A percentile compares a stretch with the other conserved stretches of the same genome.
Conservation (phyloP, 768 basidiomycete genomes). For the Lactifluus pinguis region DNA sequence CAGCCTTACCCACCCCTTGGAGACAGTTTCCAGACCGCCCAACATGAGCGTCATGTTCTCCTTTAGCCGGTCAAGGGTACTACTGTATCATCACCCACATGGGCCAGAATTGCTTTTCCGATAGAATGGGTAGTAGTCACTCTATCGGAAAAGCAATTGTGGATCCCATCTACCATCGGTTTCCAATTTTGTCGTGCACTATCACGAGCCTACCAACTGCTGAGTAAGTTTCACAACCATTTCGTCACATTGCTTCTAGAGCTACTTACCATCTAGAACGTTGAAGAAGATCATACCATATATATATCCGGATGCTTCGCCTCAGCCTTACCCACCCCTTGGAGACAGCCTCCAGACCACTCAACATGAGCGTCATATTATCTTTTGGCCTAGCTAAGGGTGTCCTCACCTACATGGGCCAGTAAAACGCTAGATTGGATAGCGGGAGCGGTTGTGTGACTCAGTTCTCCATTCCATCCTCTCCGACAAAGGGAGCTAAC, state of each 20-base stretch:
- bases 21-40: background rate
- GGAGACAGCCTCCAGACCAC: conserved; percentile 1
- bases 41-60: background rate
- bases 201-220: background rate
- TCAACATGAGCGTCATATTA: conserved; percentile 1
- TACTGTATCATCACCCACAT: too few species aligned
- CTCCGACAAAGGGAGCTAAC: background rate
- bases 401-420: too few species aligned
- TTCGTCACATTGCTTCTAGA: too few species aligned
- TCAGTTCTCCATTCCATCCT: background rate
- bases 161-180: too few species aligned
- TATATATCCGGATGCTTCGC: background rate
- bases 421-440: too few species aligned
- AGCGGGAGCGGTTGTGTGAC: conserved; percentile 2
- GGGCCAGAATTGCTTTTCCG: too few species aligned
- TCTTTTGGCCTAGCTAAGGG: background rate
- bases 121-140: too few species aligned
- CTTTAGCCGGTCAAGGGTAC: background rate
- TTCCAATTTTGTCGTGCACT: too few species aligned
- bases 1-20: conserved; percentile 1
- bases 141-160: too few species aligned
- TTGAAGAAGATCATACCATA: background rate
- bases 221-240: background rate
- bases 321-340: background rate
- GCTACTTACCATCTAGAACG: background rate